These are phyloP conservation scores for Pestalotiopsis fici DNA, from an alignment of 2,329 filamentous ascomycete species.

Conservation along the genomic window DNA sequence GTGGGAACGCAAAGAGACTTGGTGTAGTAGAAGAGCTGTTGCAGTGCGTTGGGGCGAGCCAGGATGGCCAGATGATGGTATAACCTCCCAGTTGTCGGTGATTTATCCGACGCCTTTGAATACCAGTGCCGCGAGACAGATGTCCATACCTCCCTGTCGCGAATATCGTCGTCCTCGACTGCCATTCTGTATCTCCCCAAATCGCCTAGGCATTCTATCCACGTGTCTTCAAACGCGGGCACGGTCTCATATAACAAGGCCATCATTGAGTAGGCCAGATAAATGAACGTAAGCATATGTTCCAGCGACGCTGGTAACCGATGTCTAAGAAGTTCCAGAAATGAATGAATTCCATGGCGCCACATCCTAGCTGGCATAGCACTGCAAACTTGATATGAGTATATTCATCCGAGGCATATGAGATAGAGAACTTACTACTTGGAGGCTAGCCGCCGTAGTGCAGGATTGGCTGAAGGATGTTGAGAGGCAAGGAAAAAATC, in stretches of 20 bases:
- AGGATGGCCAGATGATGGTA: slow-evolving; percentile 89
- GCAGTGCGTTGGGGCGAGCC: slow-evolving; percentile 67
- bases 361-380: slow-evolving; percentile 94
- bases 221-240: slow-evolving; percentile 79
- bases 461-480: slow-evolving; percentile 74
- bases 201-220: slow-evolving; percentile 92
- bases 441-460: slow-evolving; percentile 67
- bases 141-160: slow-evolving; percentile 80
- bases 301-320: slow-evolving; percentile 76
- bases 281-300: slow-evolving; percentile 90
- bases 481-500: slow-evolving; percentile 87
- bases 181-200: slow-evolving; percentile 65
- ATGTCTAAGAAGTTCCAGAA: slow-evolving; percentile 75
- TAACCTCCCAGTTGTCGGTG: slow-evolving; percentile 73
- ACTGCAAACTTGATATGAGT: neutral
- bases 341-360: slow-evolving; percentile 87
- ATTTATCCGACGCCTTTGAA: slow-evolving; percentile 74
- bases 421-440: slow-evolving; percentile 58
- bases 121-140: slow-evolving; percentile 84
- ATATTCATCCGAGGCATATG: neutral
- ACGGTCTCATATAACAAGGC: slow-evolving; percentile 84
- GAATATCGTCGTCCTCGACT: slow-evolving; percentile 79
- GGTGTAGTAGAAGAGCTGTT: slow-evolving; percentile 72
- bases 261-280: slow-evolving; percentile 88
- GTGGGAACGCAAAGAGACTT: slow-evolving; percentile 70